Conservation (phyloP, 1,284 basidiomycete species). For the Ceratobasidium sp. region DNA sequence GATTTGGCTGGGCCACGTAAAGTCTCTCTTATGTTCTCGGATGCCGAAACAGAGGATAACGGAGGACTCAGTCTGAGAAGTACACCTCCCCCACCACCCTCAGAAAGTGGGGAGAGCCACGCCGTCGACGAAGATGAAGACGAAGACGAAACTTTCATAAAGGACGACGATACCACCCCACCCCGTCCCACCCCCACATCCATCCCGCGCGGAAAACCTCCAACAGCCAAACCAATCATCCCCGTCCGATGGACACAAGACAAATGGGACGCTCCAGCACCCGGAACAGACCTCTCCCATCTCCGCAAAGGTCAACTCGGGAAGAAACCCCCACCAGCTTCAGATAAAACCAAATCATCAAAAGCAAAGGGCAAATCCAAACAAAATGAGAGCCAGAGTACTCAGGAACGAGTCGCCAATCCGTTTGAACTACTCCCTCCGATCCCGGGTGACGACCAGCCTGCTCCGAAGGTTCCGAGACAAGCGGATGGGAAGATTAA, state of each 20-base stretch:
- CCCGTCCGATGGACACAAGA: slow-evolving; percentile 32
- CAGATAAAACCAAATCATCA: neutral
- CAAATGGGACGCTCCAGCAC: slow-evolving; percentile 33
- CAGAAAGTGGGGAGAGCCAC: slow-evolving; percentile 13
- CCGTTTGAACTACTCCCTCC: slow-evolving; percentile 32
- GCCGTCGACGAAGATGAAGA: neutral
- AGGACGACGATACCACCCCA: slow-evolving; percentile 3
- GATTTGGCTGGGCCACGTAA: neutral
- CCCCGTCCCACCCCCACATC: neutral
- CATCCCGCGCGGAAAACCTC: neutral
- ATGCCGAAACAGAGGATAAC: neutral
- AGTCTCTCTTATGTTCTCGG: slow-evolving; percentile 7
- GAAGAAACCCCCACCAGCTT: slow-evolving; percentile 5
- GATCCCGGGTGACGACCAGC: slow-evolving; percentile 23
- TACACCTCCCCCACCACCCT: slow-evolving; percentile 32
- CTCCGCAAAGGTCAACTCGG: slow-evolving; percentile 20
- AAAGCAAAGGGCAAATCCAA: slow-evolving; percentile 9
- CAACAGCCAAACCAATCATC: neutral
- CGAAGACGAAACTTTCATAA: too few species aligned
- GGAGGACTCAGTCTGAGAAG: slow-evolving; percentile 7
- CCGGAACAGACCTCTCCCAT: slow-evolving; percentile 34
- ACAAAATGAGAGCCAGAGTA: neutral
- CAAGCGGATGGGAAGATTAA: neutral
- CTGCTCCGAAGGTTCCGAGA: neutral
- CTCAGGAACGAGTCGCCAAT: slow-evolving; percentile 10